phyloP scores from a whole-genome alignment of 768 basidiomycete genomes.

The Pulveroboletus frians region DNA sequence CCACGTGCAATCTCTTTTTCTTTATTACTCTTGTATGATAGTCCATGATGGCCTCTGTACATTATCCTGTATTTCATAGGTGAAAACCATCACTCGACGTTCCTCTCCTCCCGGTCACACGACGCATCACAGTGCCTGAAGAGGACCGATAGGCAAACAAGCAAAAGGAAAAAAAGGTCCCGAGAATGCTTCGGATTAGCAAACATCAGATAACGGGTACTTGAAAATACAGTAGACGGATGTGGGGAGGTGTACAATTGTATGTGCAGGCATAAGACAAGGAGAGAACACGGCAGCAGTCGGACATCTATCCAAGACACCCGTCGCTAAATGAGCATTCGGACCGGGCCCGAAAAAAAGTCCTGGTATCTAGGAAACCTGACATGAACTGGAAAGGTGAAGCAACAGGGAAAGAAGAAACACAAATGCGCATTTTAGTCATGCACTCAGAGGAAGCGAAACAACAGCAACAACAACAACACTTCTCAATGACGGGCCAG shows the following conservation, averaged over 20 bases:
- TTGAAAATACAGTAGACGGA: conserved; percentile 18
- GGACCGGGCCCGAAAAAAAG: background rate
- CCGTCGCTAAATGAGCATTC: background rate
- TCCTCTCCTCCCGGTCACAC: background rate
- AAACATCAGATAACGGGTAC: conserved; percentile 13
- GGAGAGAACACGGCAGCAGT: background rate
- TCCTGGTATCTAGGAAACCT: background rate
- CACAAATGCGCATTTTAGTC: too few relatives aligned
- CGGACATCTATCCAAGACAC: conserved; percentile 1
- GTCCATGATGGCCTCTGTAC: background rate
- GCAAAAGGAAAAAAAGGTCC: too few relatives aligned
- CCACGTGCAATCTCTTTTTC: too few relatives aligned
- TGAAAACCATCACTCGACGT: background rate
- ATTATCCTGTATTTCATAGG: conserved; percentile 2
- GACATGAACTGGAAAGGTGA: background rate
- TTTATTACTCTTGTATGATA: too few relatives aligned
- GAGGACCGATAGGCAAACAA: background rate
- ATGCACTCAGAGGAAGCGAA: background rate
- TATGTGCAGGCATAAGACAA: conserved; percentile 3
- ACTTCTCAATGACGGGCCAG: too few relatives aligned
- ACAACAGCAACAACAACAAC: background rate
- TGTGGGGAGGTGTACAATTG: conserved; percentile 16
- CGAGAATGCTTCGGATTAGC: too few relatives aligned
- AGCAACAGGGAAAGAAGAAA: background rate
- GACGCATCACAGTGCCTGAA: background rate